Conservation (phyloP, 495 filamentous ascomycete genomes). For the Achaetomiella virescens region DNA sequence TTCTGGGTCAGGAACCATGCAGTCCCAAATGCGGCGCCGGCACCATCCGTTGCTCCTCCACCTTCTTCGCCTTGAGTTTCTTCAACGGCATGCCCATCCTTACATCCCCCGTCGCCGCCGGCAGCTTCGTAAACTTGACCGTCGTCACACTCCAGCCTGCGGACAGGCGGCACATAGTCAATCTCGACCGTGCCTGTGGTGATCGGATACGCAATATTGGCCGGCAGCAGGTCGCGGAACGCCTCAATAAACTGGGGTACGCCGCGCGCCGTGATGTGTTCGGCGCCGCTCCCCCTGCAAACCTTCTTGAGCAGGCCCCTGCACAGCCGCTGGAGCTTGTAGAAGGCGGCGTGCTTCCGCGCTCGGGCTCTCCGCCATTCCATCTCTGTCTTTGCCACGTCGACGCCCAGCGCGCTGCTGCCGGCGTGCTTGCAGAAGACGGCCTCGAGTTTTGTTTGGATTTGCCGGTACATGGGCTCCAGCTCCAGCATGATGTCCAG, state of each 20-base stretch:
- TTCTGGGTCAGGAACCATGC: neutral
- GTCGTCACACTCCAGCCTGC: neutral
- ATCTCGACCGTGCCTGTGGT: slow-evolving; percentile 19
- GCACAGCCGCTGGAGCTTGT: slow-evolving; percentile 16
- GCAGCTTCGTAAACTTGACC: neutral
- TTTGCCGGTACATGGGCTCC: slow-evolving; percentile 19
- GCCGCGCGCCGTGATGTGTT: slow-evolving; percentile 15
- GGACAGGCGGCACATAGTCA: neutral
- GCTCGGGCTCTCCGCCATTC: neutral
- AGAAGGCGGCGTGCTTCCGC: slow-evolving; percentile 15
- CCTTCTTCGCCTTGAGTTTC: neutral
- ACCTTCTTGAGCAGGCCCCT: slow-evolving; percentile 13
- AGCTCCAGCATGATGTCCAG: slow-evolving; percentile 24
- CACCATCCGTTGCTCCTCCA: neutral
- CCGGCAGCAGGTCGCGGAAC: slow-evolving; percentile 46
- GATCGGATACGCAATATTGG: slow-evolving; percentile 29
- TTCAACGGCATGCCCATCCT: neutral
- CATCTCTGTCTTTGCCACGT: neutral
- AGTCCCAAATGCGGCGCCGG: neutral
- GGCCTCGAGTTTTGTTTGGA: slow-evolving; percentile 25
- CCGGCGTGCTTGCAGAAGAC: slow-evolving; percentile 27
- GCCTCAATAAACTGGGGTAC: slow-evolving; percentile 43
- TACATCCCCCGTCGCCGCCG: neutral
- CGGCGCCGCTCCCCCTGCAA: neutral
- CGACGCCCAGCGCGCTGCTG: neutral